Evolutionary conservation across 108 stramenopile genomes (phyloP).

Genomic region (Cyclostephanos tholiformis): DNA sequence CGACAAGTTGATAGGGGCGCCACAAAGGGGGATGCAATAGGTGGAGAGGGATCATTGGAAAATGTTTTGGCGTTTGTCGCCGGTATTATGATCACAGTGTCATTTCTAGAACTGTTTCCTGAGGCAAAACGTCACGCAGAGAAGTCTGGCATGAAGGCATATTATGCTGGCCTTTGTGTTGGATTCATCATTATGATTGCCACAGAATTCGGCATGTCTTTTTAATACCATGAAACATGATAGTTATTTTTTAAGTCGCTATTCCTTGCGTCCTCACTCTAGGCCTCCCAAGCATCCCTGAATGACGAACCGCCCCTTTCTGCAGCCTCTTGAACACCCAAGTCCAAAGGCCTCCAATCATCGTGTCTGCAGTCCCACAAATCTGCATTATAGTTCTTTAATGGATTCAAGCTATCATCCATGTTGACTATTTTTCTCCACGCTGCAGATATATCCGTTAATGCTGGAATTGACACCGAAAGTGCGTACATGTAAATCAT

Average conservation of each 20-base stretch:
- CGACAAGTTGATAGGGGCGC: background rate
- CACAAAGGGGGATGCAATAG: constrained; percentile 6
- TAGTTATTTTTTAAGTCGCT: background rate
- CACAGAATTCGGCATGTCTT: constrained; percentile 58
- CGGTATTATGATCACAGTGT: constrained; percentile 85
- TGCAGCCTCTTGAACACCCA: constrained; percentile 66
- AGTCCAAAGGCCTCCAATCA: constrained; percentile 62
- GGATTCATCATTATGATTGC: constrained; percentile 63
- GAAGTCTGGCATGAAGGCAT: constrained; percentile 24
- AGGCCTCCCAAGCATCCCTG: constrained; percentile 64
- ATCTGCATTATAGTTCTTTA: constrained; percentile 55
- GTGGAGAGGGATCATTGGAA: constrained; percentile 55
- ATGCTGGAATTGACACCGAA: constrained; percentile 41
- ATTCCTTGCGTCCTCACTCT: constrained; percentile 4
- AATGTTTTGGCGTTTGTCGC: constrained; percentile 85
- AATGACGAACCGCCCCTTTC: constrained; percentile 60
- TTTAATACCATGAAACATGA: constrained; percentile 12
- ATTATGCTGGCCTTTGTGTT: constrained; percentile 44
- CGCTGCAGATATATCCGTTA: constrained; percentile 32
- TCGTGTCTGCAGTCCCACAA: constrained; percentile 61
- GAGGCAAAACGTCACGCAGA: constrained; percentile 59
- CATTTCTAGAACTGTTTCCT: constrained; percentile 76
- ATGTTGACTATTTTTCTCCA: constrained; percentile 59
- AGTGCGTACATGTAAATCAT: constrained; percentile 73
- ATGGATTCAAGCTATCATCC: constrained; percentile 49